Conservation (phyloP, 441 rosid genomes). For the Gossypium lobatum region DNA sequence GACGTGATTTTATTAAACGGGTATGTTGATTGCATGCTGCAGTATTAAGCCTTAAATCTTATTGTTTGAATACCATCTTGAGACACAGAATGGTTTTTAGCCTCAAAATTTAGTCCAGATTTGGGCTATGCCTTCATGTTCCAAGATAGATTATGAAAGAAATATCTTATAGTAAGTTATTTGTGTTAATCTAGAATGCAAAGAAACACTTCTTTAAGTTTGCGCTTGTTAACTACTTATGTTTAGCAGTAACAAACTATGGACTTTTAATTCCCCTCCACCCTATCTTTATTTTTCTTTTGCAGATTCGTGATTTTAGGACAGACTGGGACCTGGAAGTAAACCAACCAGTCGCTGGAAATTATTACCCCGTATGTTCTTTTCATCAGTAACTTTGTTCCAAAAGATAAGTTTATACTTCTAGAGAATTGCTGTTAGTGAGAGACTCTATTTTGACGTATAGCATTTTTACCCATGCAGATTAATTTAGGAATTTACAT, state of each 20-base stretch:
- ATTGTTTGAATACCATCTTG: background rate
- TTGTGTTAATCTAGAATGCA: slow-evolving; percentile 7
- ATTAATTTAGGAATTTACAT: slow-evolving; percentile 84
- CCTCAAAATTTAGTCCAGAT: slow-evolving; percentile 10
- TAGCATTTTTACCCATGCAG: slow-evolving; percentile 35
- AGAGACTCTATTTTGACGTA: background rate
- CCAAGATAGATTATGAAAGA: slow-evolving; percentile 1
- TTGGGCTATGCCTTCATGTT: background rate
- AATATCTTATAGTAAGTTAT: background rate
- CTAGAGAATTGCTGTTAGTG: background rate
- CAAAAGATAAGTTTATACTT: background rate
- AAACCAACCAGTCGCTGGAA: slow-evolving; percentile 90
- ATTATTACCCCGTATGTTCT: slow-evolving; percentile 87
- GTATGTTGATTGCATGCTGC: slow-evolving; percentile 32
- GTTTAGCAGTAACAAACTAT: slow-evolving; percentile 14
- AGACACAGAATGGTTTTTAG: slow-evolving; percentile 5
- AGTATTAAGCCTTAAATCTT: background rate
- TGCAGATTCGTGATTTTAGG: slow-evolving; percentile 91
- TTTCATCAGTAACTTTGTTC: background rate
- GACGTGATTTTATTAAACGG: slow-evolving; percentile 92
- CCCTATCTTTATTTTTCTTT: background rate
- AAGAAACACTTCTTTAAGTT: slow-evolving; percentile 5
- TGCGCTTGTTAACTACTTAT: slow-evolving; percentile 5
- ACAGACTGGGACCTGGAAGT: slow-evolving; percentile 93
- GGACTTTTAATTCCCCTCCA: background rate